Conservation (phyloP, 2,329 filamentous ascomycete genomes). For the Aureobasidium subglaciale region DNA sequence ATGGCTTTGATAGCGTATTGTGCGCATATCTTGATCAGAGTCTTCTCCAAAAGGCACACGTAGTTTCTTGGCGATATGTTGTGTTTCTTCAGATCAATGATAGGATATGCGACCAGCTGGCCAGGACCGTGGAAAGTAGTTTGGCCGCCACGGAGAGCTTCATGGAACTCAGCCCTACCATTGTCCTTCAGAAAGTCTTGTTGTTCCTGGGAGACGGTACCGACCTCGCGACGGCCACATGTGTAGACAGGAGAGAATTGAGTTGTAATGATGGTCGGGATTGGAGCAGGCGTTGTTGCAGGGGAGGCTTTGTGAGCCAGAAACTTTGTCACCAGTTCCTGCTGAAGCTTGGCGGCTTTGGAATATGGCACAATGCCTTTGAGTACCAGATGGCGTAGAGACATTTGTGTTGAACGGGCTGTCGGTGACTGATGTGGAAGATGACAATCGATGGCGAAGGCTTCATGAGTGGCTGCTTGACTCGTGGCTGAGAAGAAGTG, state of each 20-base stretch:
- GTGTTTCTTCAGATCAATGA: conserved; percentile 70
- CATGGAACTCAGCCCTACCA: conserved; percentile 53
- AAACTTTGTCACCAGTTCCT: conserved; percentile 48
- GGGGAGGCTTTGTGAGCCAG: conserved; percentile 53
- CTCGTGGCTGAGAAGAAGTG: background rate
- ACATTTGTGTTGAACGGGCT: conserved; percentile 31
- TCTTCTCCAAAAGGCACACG: conserved; percentile 69
- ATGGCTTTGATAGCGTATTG: conserved; percentile 54
- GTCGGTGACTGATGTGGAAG: background rate
- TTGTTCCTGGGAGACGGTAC: conserved; percentile 42
- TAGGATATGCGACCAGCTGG: conserved; percentile 85
- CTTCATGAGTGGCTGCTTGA: background rate
- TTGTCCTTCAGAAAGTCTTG: conserved; percentile 32
- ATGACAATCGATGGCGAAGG: background rate
- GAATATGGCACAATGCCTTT: conserved; percentile 48
- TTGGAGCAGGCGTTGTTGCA: conserved; percentile 41
- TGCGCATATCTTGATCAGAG: conserved; percentile 60
- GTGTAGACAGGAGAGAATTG: conserved; percentile 80
- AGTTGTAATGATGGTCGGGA: conserved; percentile 72
- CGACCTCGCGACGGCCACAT: conserved; percentile 71
- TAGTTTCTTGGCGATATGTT: conserved; percentile 66
- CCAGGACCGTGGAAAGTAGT: conserved; percentile 95
- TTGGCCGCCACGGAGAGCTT: conserved; percentile 76
- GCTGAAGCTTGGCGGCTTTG: conserved; percentile 50
- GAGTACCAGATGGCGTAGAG: conserved; percentile 56